phyloP scores from a whole-genome alignment of 1,284 basidiomycete species.

The Cerioporus squamosus region DNA sequence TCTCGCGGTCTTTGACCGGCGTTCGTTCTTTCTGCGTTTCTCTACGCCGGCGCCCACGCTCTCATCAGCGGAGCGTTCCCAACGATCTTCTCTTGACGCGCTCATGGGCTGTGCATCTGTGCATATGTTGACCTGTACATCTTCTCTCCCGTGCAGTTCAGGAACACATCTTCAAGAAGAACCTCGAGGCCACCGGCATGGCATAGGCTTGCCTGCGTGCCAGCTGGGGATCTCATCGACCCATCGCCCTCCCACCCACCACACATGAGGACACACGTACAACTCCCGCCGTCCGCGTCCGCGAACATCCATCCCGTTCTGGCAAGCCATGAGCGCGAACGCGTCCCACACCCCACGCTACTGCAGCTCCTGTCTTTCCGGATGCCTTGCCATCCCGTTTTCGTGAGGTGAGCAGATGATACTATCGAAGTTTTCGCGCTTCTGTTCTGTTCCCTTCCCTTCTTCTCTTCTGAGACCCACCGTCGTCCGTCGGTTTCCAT shows the following conservation, averaged over 20 bases:
- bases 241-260: no score
- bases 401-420: no score
- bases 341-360: not conserved
- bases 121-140: not conserved
- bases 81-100: not conserved
- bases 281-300: not conserved
- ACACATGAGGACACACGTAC: not conserved
- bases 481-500: no score
- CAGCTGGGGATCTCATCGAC: not conserved
- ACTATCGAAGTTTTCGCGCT: no score
- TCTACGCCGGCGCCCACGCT: not conserved
- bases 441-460: no score
- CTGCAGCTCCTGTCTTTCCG: no score
- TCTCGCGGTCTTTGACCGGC: not conserved
- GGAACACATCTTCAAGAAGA: constrained; percentile 18
- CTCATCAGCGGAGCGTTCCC: no score
- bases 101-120: not conserved
- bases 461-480: no score
- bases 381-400: no score
- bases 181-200: constrained; percentile 14
- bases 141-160: constrained; percentile 7
- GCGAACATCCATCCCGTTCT: not conserved
- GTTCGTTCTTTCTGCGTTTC: not conserved
- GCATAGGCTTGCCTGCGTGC: constrained; percentile 1
- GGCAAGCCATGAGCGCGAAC: not conserved